phyloP scores from a whole-genome alignment of 1,139 yeast genomes.

The Blastobotrys petasosporus region DNA sequence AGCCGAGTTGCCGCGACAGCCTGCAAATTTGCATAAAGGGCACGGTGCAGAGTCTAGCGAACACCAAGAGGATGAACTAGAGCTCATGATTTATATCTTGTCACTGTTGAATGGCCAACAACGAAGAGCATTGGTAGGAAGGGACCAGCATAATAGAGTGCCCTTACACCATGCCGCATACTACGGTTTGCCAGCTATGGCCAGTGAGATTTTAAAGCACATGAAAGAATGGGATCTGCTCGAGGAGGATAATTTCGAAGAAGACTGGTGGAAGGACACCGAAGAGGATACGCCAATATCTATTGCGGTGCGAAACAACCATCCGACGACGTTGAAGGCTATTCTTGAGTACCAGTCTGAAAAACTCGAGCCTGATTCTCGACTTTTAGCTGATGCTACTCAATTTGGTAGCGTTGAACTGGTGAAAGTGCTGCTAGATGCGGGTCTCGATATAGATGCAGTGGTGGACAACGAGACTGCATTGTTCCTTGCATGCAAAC shows the following conservation, averaged over 20 bases:
- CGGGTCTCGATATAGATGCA: slow-evolving; percentile 60
- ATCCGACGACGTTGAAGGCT: slow-evolving; percentile 67
- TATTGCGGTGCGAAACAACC: slow-evolving; percentile 74
- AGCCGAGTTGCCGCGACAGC: slow-evolving; percentile 43
- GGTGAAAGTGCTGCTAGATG: slow-evolving; percentile 48
- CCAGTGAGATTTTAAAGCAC: slow-evolving; percentile 50
- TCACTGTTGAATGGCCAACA: slow-evolving; percentile 48
- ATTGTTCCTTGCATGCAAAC: slow-evolving; percentile 69
- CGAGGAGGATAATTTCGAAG: slow-evolving; percentile 38
- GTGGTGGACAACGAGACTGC: slow-evolving; percentile 72
- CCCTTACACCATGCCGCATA: slow-evolving; percentile 90
- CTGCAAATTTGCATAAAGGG: slow-evolving; percentile 17
- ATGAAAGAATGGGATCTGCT: slow-evolving; percentile 48
- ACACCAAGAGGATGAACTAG: slow-evolving; percentile 39
- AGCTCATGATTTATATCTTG: slow-evolving; percentile 50
- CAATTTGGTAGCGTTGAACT: slow-evolving; percentile 58
- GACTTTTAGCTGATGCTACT: slow-evolving; percentile 56
- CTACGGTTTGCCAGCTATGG: slow-evolving; percentile 67
- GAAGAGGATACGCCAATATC: slow-evolving; percentile 81
- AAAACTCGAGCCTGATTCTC: slow-evolving; percentile 43
- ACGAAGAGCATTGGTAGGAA: slow-evolving; percentile 50
- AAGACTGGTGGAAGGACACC: slow-evolving; percentile 72
- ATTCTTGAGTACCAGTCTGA: slow-evolving; percentile 37
- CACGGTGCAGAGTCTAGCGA: slow-evolving; percentile 11
- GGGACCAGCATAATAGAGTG: slow-evolving; percentile 73